A percentile compares a stretch with the other conserved stretches of the same genome.
These are phyloP conservation scores for Lentinus polychrous DNA, from an alignment of 1,284 basidiomycete genomes.

Conservation along the genomic window DNA sequence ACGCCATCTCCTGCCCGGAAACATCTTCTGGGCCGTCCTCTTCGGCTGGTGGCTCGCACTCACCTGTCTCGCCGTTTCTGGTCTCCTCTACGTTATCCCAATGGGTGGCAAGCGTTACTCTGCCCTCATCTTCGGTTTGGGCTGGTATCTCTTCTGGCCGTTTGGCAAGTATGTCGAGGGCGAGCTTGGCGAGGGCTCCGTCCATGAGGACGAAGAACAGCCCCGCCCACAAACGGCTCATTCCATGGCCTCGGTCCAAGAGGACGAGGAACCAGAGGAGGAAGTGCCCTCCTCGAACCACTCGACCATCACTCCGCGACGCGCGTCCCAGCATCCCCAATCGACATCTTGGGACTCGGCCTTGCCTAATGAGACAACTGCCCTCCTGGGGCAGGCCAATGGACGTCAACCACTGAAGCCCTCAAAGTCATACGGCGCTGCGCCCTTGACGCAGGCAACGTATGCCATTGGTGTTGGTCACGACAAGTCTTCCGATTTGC, in stretches of 20 bases:
- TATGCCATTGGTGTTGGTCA: conserved; percentile 30
- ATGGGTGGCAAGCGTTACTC: conserved; percentile 81
- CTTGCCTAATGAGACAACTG: conserved; percentile 26
- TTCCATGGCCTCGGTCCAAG: conserved; percentile 6
- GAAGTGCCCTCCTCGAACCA: conserved; percentile 13
- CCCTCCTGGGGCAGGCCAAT: conserved; percentile 24
- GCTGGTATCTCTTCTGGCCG: conserved; percentile 97
- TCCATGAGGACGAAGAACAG: conserved; percentile 37
- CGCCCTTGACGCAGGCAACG: conserved; percentile 32
- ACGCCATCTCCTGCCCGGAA: conserved; percentile 86
- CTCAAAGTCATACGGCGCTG: conserved; percentile 63
- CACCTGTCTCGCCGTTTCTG: conserved; percentile 62
- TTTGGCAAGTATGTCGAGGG: conserved; percentile 99
- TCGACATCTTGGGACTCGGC: conserved; percentile 26
- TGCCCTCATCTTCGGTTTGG: conserved; percentile 84
- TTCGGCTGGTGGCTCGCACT: conserved; percentile 93
- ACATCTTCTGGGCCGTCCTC: conserved; percentile 83
- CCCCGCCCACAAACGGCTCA: conserved; percentile 12
- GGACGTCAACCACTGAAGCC: conserved; percentile 27
- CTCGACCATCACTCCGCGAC: conserved; percentile 26
- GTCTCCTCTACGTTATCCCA: conserved; percentile 69
- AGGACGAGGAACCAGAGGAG: not conserved
- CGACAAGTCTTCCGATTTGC: conserved; percentile 36
- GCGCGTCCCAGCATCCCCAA: conserved; percentile 20
- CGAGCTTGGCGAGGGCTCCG: conserved; percentile 44